A percentile compares a stretch with the other conserved stretches of the same genome.
Evolutionary conservation across 2,329 filamentous ascomycete genomes (phyloP).

Genomic region (Claviceps humidiphila): DNA sequence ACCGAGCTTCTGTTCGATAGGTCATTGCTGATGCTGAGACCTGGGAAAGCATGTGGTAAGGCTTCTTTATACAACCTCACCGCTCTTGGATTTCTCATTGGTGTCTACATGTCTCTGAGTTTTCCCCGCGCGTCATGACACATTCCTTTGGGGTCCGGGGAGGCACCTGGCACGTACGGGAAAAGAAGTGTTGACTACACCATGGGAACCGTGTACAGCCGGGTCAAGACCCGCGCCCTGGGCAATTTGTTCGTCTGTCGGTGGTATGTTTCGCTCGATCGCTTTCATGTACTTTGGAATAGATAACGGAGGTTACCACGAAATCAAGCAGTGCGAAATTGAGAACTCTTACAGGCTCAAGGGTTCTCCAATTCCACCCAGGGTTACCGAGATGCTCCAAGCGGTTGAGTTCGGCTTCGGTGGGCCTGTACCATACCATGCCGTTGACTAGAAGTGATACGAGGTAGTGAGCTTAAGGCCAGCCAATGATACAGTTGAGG

Average conservation of each 20-base stretch:
- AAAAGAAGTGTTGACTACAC: constrained; percentile 13
- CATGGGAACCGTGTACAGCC: constrained; percentile 17
- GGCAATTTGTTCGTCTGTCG: constrained; percentile 7
- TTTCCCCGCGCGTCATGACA: not conserved
- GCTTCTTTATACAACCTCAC: constrained; percentile 11
- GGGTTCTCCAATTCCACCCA: constrained; percentile 21
- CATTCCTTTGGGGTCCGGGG: not conserved
- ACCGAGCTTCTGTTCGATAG: constrained; percentile 11
- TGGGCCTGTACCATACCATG: constrained; percentile 13
- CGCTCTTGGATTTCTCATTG: constrained; percentile 11
- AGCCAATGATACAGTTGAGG: not conserved
- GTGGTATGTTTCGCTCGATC: constrained; percentile 11
- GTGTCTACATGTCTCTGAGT: constrained; percentile 2
- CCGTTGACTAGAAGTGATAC: constrained; percentile 10
- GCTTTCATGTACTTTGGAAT: constrained; percentile 8
- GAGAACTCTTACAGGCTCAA: constrained; percentile 14
- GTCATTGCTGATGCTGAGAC: constrained; percentile 11
- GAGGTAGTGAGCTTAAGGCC: too few relatives aligned
- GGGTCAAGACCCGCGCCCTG: constrained; percentile 12
- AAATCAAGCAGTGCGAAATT: not conserved
- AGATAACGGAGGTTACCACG: not conserved
- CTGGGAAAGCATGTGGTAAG: constrained; percentile 9
- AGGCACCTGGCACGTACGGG: constrained; percentile 7
- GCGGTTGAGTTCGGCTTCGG: constrained; percentile 11
- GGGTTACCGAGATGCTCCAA: constrained; percentile 10